Percentiles rank a stretch among this genome's conserved stretches.
These are phyloP conservation scores for Kodamaea sp. DNA, from an alignment of 1,139 yeast genomes.

Conservation along the genomic window DNA sequence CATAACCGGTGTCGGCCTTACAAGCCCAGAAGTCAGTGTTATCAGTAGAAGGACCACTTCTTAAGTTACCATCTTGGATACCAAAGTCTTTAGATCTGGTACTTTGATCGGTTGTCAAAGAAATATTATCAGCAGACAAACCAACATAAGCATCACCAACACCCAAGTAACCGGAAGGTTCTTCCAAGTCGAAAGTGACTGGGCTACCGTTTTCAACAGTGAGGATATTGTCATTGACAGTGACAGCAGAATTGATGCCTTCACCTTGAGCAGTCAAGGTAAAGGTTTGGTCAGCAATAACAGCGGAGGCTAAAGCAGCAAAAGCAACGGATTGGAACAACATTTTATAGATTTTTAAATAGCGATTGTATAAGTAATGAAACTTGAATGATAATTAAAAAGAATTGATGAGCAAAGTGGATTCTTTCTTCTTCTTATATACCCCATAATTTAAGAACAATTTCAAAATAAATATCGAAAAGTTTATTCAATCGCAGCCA, in stretches of 20 bases:
- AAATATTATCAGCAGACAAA: slow-evolving; percentile 14
- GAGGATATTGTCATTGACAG: slow-evolving; percentile 14
- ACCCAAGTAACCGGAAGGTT: slow-evolving; percentile 29
- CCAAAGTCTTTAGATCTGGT: slow-evolving; percentile 30
- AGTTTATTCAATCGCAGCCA: too few relatives aligned
- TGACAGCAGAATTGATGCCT: slow-evolving; percentile 21
- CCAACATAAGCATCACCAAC: slow-evolving; percentile 20
- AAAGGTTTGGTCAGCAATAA: slow-evolving; percentile 30
- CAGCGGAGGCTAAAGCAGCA: slow-evolving; percentile 25
- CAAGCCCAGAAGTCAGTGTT: slow-evolving; percentile 26
- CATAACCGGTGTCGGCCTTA: slow-evolving; percentile 14
- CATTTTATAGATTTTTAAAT: slow-evolving; percentile 7
- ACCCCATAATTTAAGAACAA: too few relatives aligned
- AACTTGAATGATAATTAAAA: too few relatives aligned
- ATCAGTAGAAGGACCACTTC: slow-evolving; percentile 17
- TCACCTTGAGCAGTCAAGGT: slow-evolving; percentile 27
- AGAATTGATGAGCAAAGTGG: too few relatives aligned
- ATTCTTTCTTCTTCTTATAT: too few relatives aligned
- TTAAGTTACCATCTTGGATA: slow-evolving; percentile 23
- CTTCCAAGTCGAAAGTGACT: slow-evolving; percentile 23
- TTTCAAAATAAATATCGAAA: too few relatives aligned
- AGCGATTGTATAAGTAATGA: background rate
- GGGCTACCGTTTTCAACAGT: slow-evolving; percentile 18
- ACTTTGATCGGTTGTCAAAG: slow-evolving; percentile 10
- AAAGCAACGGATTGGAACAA: slow-evolving; percentile 20